Evolutionary conservation across 495 filamentous ascomycete genomes (phyloP), one percentile per base, ranked within the genome.

Genomic region (Penicillium longicatenatum): DNA sequence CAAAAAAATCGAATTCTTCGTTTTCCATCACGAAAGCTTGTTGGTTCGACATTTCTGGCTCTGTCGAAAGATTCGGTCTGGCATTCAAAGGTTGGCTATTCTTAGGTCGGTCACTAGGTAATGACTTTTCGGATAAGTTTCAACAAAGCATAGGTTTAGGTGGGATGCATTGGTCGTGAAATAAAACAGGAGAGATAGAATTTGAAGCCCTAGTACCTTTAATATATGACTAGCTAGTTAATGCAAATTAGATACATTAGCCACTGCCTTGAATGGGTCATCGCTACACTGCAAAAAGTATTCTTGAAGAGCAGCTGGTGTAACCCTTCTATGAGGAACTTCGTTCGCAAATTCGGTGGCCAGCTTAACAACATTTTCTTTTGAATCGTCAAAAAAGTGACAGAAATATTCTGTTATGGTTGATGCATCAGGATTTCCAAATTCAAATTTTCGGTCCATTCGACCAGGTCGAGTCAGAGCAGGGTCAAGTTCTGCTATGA

Each of bases 391-490:
- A 30, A 55, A 48, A 24, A 47, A 41, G n/a, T 46, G 30, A 49
- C 7, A 24, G 31, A 48, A 48, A 20, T 55, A 45, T 3, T 35
- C 21, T 20, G 31, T 9, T 47, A 55, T 47, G 7, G 41, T 55
- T 30, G 41, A 4, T 41, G 44, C 44, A n/a, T 30, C 29, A 30
- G 53, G 31, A 17, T 48, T 37, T 35, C 19, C 14, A 33, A 55
- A 47, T 26, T 49, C 31, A 19, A 39, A 49, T 49, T 46, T 20
- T 39, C 39, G 35, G 53, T 55, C 53, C 5, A 49, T 48, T n/a
- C 53, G 44, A 3, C 53, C 53, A 41, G 44, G 53, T 49, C 44
- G 43, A 49, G 30, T 49, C 44, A 55, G 43, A 17, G 53, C 53
- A 16, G 29, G 3, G 31, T 55, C 53, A 46, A 55, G 44, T 5